These are phyloP conservation scores for Leccinum subrobustum DNA, from an alignment of 1,284 basidiomycete genomes.

Conservation along the genomic window DNA sequence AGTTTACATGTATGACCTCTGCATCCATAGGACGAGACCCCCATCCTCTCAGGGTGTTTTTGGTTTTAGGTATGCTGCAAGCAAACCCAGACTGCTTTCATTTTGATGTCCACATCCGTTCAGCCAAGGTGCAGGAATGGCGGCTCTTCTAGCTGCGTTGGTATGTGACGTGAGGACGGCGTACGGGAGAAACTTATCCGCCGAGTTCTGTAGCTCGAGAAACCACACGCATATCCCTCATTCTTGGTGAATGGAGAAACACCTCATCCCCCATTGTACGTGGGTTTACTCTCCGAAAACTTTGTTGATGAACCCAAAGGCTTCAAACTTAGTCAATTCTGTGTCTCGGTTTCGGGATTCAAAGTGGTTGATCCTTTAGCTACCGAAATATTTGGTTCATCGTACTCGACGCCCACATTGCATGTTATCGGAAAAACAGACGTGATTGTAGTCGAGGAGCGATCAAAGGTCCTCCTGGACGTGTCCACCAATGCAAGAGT, in stretches of 20 bases:
- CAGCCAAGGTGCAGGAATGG: slow-evolving; percentile 83
- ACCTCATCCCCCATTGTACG: slow-evolving; percentile 70
- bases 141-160: slow-evolving; percentile 69
- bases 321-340: slow-evolving; percentile 53
- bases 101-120: neutral
- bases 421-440: slow-evolving; percentile 83
- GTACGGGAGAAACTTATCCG: neutral
- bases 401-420: slow-evolving; percentile 71
- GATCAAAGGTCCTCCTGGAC: slow-evolving; percentile 55
- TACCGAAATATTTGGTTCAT: slow-evolving; percentile 54
- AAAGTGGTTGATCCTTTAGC: slow-evolving; percentile 49
- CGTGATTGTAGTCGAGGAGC: slow-evolving; percentile 70
- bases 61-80: slow-evolving; percentile 63
- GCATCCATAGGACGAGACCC: neutral
- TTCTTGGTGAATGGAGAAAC: slow-evolving; percentile 67
- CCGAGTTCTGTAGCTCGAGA: slow-evolving; percentile 25
- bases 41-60: slow-evolving; percentile 65
- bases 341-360: slow-evolving; percentile 70
- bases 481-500: slow-evolving; percentile 60
- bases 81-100: neutral
- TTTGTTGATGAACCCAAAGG: neutral
- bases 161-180: slow-evolving; percentile 37
- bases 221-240: slow-evolving; percentile 49
- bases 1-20: slow-evolving; percentile 13
- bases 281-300: neutral